Evolutionary conservation across 257 asterid genomes (phyloP), one percentile per base, ranked within the genome.

Genomic region (Nicotiana paniculata): DNA sequence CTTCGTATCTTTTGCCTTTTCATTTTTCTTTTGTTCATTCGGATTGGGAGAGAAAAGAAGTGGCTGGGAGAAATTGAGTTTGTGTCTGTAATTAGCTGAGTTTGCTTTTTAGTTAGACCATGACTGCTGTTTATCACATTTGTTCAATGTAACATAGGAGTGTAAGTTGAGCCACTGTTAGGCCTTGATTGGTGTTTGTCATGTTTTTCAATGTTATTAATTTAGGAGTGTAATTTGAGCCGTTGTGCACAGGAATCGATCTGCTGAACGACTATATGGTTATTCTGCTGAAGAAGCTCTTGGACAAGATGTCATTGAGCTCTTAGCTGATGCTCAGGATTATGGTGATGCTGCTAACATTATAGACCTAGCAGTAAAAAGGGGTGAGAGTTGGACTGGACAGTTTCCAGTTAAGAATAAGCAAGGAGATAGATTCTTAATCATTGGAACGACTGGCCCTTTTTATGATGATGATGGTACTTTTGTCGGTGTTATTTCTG

Each of bases 361-460:
- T 82, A 65, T 94, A 54, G 43, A 72, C 4, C 92, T 91, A 32
- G 94, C 89, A 24, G 32, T 63, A 6, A 9, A 43, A 43, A 83
- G 63, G 88, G 98, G 97, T 26, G 93, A 96, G 84, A 86, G 85
- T 82, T 94, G 99, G 97, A 93, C 93, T 0, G 98, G 99, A 39
- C 90, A 88, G 82, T 92, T 92, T 85, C 97, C 99, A 24, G 89
- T 91, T 39, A 93, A 83, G 82, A 89, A 86, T 74, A 94, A 89
- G 91, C 87, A 39, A 33, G 97, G 98, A 21, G 90, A 86, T 16
- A 88, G 90, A 84, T 91, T 96, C 65, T 16, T 83, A 77, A 88
- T 91, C 11, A 55, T 91, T 81, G 90, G 89, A 58, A 94, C 94
- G 35, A 86, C 92, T 70, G 84, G 95, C 21, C 98, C 99, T 55